A percentile compares a stretch with the other conserved stretches of the same genome.
These are phyloP conservation scores for Castanea crenata DNA, from an alignment of 306 rosid genomes.

Conservation along the genomic window DNA sequence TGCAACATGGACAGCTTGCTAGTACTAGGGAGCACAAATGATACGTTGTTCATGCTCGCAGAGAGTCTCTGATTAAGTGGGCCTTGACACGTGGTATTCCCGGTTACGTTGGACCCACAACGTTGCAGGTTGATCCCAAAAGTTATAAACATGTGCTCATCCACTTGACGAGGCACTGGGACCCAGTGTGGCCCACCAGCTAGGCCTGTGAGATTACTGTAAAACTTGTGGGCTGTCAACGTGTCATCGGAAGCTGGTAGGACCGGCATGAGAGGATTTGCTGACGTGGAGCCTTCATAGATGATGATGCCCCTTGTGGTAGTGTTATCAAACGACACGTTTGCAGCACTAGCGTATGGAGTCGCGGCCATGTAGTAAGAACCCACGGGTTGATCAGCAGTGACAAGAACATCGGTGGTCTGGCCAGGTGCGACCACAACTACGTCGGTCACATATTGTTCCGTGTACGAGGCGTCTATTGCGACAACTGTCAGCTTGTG, in stretches of 20 bases:
- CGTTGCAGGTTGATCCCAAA: constrained; percentile 29
- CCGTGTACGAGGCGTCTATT: constrained; percentile 58
- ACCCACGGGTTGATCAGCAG: constrained; percentile 27
- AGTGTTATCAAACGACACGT: background rate
- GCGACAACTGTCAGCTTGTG: constrained; percentile 70
- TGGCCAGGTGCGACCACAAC: constrained; percentile 57
- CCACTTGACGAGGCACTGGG: constrained; percentile 42
- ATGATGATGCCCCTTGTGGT: constrained; percentile 44
- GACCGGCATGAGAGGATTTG: constrained; percentile 42
- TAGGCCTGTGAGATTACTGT: constrained; percentile 37
- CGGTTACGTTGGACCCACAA: constrained; percentile 19
- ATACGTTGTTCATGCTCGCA: constrained; percentile 51
- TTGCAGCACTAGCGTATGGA: constrained; percentile 20
- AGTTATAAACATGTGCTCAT: constrained; percentile 55
- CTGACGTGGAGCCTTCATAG: constrained; percentile 29
- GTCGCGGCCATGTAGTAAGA: constrained; percentile 73
- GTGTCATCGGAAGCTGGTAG: constrained; percentile 44
- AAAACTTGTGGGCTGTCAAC: constrained; percentile 46
- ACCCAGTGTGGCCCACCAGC: constrained; percentile 51
- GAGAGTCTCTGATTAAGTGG: constrained; percentile 2
- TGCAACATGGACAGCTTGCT: constrained; percentile 45
- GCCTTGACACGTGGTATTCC: constrained; percentile 34
- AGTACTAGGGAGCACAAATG: constrained; percentile 28
- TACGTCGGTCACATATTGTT: constrained; percentile 42
- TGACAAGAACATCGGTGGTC: constrained; percentile 54